Base-by-base conservation (phyloP, 108 stramenopile species). In the Skeletonema menzelii region DNA sequence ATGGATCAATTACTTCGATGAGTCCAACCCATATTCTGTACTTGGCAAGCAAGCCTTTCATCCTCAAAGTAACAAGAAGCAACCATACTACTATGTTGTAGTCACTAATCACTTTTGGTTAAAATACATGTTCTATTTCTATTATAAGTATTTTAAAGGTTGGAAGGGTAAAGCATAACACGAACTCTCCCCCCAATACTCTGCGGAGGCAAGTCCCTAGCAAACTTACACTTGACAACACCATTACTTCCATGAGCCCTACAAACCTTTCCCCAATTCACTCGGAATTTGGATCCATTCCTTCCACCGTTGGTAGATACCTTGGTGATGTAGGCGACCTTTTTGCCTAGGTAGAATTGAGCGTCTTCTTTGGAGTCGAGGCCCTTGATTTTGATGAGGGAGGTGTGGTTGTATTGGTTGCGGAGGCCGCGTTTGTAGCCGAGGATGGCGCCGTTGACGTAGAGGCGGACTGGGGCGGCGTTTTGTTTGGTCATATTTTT, bases 261-360 rank as follows among this genome's bases (percentile, higher is more conserved):
- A 84, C 84, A 91, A 57, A 99, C 97, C 73, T 93, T 94, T 59
- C 99, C 99, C 99, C 99, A 99, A 69, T 97, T 97, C 56, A 97
- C 97, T 63, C 98, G 88, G 92, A 96, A 98, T 82, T 98, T 97
- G 71, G 89, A 90, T 68, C 91, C 95, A 61, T 87, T 86, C 83
- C 88, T 92, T 44, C 82, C 83, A 34, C 86, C 80, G 15, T 68
- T 53, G 57, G 72, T 83, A 13, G 76, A 83, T 4, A 42, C 85
- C 95, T 98, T 99, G 90, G 98, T 99, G 76, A 99, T 97, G 86
- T 97, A 99, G 27, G 98, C 99, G 56, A 99, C 84, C 56, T 91
- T 88, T 93, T 99, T 99, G 57, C 99, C 99, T 34, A 98, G 84
- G 92, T 99, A 99, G 77, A 98, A 99, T 34, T 95, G 83, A 42